These are phyloP conservation scores for Pythium volutum DNA, from an alignment of 352 stramenopile genomes.

Conservation along the genomic window DNA sequence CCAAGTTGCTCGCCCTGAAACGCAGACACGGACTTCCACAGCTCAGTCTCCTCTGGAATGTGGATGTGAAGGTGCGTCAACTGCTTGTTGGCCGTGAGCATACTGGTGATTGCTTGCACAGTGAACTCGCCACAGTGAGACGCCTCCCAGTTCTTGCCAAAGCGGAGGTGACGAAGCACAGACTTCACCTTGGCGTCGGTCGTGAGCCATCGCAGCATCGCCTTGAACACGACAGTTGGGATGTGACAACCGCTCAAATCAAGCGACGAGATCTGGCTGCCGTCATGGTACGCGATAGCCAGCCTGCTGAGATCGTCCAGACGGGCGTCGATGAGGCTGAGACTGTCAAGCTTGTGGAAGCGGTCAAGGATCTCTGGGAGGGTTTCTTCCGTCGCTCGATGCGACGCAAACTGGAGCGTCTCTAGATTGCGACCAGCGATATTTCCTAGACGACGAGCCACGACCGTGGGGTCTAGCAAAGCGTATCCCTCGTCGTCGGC, in stretches of 20 bases:
- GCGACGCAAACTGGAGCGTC: background rate
- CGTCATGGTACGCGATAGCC: background rate
- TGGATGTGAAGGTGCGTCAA: conserved; percentile 2
- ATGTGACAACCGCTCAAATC: conserved; percentile 1
- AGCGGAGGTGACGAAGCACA: background rate
- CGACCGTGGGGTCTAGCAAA: background rate
- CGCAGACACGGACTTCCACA: background rate
- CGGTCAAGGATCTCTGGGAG: background rate
- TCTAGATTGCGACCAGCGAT: background rate
- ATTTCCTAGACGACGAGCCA: background rate
- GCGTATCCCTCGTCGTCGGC: too few species aligned
- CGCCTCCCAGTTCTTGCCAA: background rate
- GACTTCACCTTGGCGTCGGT: background rate
- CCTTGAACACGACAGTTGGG: background rate
- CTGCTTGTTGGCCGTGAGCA: conserved; percentile 3
- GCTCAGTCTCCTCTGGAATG: background rate
- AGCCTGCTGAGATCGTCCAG: background rate
- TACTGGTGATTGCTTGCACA: background rate
- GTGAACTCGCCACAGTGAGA: background rate
- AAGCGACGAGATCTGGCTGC: conserved; percentile 8
- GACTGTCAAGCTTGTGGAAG: conserved; percentile 1
- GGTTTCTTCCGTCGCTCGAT: background rate
- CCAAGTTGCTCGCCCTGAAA: background rate
- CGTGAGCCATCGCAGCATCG: background rate
- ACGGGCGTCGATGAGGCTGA: background rate